Evolutionary conservation across 75 land plant genomes (phyloP), one percentile per base, ranked within the genome.

Genomic region (Pinus albicaulis): DNA sequence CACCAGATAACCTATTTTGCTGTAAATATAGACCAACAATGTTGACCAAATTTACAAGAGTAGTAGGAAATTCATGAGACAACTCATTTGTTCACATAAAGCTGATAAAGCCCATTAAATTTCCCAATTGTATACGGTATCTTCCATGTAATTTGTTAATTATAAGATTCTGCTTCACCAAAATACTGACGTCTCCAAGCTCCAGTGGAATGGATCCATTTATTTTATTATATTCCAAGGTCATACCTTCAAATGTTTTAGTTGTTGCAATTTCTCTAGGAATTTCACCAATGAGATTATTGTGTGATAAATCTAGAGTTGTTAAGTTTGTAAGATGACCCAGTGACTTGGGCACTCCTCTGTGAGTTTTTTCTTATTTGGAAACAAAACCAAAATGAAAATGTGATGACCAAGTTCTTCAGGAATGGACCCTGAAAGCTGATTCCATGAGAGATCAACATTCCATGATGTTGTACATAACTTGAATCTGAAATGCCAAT

Each of bases 321-420:
- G 31, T 31, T 31, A 31, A 31, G 31, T 31, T 31, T 31, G 1
- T 31, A 31, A 0, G 1, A 31, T 31, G 62, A 11, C 78, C 41
- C 12, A 93, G 80, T 71, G 83, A 87, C 1, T 31, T 44, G 19
- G 97, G 97, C 8, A 94, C 76, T 52, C 56, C n/a, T 34, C 94
- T 11, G 70, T 76, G 56, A 94, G 83, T 58, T 63, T 72, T 71
- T 94, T 94, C 25, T 89, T 86, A 52, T 77, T 66, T 12, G 93
- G 68, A 4, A 82, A 38, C 14, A 83, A 57, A 36, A 65, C 71
- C 4, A 76, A 56, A 26, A 80, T 25, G 2, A 53, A 7, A 60
- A 55, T 72, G 53, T 73, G 61, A 55, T 65, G 59, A 2, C 76
- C 64, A 31, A 81, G n/a, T n/a, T 71, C 71, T n/a, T 76, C 55